phyloP scores from a whole-genome alignment of 108 stramenopile species.

The Parietichytrium sp. region DNA sequence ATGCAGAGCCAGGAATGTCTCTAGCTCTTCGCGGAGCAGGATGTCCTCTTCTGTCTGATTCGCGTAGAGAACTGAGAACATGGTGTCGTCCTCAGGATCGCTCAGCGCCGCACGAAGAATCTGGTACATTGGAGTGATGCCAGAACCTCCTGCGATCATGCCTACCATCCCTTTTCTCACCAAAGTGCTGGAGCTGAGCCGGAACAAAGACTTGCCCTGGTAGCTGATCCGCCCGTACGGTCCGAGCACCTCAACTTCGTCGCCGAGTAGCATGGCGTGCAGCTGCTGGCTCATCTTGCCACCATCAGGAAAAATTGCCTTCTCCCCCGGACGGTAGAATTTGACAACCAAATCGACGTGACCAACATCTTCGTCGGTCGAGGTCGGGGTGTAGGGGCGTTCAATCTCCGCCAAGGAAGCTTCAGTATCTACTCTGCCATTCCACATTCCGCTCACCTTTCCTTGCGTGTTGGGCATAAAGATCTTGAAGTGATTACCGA shows the following conservation, averaged over 20 bases:
- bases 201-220: conserved; percentile 80
- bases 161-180: conserved; percentile 77
- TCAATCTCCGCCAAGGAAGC: conserved; percentile 91
- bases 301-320: conserved; percentile 47
- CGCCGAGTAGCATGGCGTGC: conserved; percentile 46
- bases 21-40: conserved; percentile 80
- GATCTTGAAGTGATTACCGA: conserved; percentile 93
- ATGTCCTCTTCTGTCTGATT: conserved; percentile 86
- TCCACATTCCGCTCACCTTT: conserved; percentile 13
- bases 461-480: conserved; percentile 71
- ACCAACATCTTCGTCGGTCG: conserved; percentile 79
- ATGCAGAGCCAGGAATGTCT: conserved; percentile 75
- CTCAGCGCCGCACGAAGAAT: conserved; percentile 77
- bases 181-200: conserved; percentile 77
- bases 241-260: conserved; percentile 73
- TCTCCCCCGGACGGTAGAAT: conserved; percentile 61
- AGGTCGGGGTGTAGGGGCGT: conserved; percentile 96
- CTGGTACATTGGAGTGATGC: conserved; percentile 94
- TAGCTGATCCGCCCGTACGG: conserved; percentile 87
- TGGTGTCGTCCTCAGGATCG: conserved; percentile 78
- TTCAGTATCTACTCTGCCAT: conserved; percentile 56
- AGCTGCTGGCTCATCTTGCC: conserved; percentile 46
- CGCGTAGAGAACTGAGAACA: conserved; percentile 83
- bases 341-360: conserved; percentile 77
- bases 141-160: conserved; percentile 95